Conservation (phyloP, 2,329 filamentous ascomycete genomes). For the Ceratocystis cacaofunesta region DNA sequence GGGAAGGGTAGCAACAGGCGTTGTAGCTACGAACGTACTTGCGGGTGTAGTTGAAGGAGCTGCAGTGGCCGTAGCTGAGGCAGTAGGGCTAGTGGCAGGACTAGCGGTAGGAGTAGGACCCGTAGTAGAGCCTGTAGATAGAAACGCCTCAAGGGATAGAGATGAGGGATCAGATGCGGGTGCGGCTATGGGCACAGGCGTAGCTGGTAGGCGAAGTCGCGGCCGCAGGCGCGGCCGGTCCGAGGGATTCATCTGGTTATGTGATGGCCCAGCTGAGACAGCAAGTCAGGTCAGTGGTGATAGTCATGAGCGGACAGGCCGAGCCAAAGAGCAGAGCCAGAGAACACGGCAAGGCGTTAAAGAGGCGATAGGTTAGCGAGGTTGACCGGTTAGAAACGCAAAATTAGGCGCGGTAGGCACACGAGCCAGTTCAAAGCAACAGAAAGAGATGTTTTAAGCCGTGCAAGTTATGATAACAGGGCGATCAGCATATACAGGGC, state of each 20-base stretch:
- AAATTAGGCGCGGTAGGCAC: too few relatives aligned
- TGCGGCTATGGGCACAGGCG: neutral
- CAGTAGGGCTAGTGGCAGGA: neutral
- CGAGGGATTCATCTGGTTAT: neutral
- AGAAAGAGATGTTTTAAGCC: too few relatives aligned
- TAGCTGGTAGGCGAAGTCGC: neutral
- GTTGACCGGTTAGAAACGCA: neutral
- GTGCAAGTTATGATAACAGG: too few relatives aligned
- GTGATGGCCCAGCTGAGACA: conserved; percentile 1
- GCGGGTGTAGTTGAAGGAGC: neutral
- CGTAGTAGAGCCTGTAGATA: too few relatives aligned
- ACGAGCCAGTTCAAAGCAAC: too few relatives aligned
- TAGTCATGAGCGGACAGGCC: neutral
- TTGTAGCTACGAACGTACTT: too few relatives aligned
- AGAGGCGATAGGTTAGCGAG: neutral
- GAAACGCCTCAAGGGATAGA: too few relatives aligned
- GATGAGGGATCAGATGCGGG: too few relatives aligned
- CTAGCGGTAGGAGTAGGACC: neutral
- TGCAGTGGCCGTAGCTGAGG: neutral
- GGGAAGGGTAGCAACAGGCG: neutral
- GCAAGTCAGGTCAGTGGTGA: neutral
- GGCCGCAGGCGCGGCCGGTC: neutral
- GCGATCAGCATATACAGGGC: too few relatives aligned
- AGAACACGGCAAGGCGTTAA: neutral
- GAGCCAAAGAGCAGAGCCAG: neutral